These are phyloP conservation scores for Nicotiana otophora DNA, from an alignment of 257 asterid genomes.

Conservation along the genomic window DNA sequence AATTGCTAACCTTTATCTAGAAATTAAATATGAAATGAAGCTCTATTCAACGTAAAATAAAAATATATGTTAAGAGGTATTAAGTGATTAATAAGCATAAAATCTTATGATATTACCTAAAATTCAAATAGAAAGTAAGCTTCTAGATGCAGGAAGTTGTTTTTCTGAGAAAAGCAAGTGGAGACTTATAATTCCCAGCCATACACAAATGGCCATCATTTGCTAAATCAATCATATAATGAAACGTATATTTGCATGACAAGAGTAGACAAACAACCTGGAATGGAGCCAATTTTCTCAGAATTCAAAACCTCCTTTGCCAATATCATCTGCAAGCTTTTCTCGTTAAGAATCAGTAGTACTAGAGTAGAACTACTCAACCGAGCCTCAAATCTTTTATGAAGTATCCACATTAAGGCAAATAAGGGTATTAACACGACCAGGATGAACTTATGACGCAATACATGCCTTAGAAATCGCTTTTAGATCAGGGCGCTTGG, in stretches of 20 bases:
- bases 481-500: conserved; percentile 81
- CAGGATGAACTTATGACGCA: not conserved
- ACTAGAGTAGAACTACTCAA: not conserved
- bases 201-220: not conserved
- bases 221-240: not conserved
- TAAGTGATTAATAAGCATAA: not conserved
- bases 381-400: not conserved
- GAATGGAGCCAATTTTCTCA: conserved; percentile 55
- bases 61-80: not conserved
- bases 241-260: not conserved
- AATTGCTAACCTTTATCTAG: not conserved
- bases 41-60: not conserved
- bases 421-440: not conserved
- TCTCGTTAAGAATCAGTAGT: not conserved
- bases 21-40: not conserved
- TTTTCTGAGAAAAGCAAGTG: not conserved
- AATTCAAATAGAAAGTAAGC: not conserved
- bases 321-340: conserved; percentile 55
- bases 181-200: not conserved
- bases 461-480: conserved; percentile 59
- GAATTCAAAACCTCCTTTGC: conserved; percentile 28
- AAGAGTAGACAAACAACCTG: conserved; percentile 49
- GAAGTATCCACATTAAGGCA: not conserved
- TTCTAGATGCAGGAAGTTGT: not conserved
- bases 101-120: not conserved